These are phyloP conservation scores for Rossbeevera mucosa DNA, from an alignment of 768 basidiomycete species.

Conservation along the genomic window DNA sequence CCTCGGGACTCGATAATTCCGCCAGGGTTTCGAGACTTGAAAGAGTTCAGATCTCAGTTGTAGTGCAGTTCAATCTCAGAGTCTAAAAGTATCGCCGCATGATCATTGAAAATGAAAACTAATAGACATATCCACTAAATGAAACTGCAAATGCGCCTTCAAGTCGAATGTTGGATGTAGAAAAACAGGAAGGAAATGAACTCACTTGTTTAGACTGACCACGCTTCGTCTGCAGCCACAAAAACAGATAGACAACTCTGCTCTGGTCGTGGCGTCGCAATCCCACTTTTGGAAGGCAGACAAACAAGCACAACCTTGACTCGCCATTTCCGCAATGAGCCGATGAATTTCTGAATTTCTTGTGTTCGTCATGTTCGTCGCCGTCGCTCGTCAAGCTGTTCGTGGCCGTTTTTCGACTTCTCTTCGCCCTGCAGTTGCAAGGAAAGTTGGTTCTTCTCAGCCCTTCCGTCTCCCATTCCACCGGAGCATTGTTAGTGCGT, in stretches of 20 bases:
- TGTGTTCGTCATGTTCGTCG: constrained; percentile 16
- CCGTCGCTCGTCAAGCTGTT: constrained; percentile 5
- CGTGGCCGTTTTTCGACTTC: constrained; percentile 12
- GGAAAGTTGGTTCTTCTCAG: not conserved
- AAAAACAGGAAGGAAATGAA: constrained; percentile 11
- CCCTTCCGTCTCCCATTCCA: constrained; percentile 4
- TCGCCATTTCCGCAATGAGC: not conserved
- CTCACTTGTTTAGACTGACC: constrained; percentile 84
- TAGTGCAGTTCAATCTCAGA: not conserved
- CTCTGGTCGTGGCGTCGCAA: too few relatives aligned
- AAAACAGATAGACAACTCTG: constrained; percentile 62
- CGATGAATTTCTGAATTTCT: constrained; percentile 21
- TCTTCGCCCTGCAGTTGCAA: not conserved
- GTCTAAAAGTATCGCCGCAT: not conserved
- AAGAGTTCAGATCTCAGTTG: not conserved
- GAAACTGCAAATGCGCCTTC: not conserved
- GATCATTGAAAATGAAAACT: not conserved
- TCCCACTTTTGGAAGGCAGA: not conserved
- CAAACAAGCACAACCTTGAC: not conserved
- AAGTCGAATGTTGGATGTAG: not conserved
- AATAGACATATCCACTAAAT: not conserved
- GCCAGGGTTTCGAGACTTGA: not conserved
- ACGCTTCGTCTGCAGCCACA: constrained; percentile 78
- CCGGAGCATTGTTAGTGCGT: constrained; percentile 29
- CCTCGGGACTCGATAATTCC: not conserved